Evolutionary conservation across 148 eudicot species (phyloP), one percentile per base, ranked within the genome.

Genomic region (Silene conica): DNA sequence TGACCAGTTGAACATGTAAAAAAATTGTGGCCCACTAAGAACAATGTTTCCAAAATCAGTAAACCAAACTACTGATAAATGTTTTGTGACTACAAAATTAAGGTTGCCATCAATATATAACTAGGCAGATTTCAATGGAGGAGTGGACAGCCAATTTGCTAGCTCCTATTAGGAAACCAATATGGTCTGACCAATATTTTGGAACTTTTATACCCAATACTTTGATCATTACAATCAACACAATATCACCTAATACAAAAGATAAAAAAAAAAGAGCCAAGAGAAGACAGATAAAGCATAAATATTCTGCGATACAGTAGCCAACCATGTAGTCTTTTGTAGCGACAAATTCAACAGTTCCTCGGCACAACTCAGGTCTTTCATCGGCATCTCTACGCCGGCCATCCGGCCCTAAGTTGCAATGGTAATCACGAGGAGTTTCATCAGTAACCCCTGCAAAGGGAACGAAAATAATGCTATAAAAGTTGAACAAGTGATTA

Each of bases 321-420:
- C 77, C 67, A 59, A 93, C 98, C 97, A 89, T 86, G 73, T 85
- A 94, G 55, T 94, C 98, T 82, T 86, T 89, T 6, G 98, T 69
- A 69, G 98, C 98, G 75, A 89, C 87, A 88, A 94, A 94, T 85
- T 94, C 98, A 78, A 94, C 98, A 59, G 98, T 91, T 82, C 98
- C 98, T 85, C 89, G 85, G 75, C 97, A 91, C 71, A 94, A 80
- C 80, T 94, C 98, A 68, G 98, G 95, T 81, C 98, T 91, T 65
- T 94, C 98, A 77, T 94, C 98, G 68, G 97, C 98, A 86, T 94
- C 98, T 86, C 98, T 87, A 57, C 98, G 97, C 72, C 96, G 89
- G 66, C 97, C 98, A 85, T 91, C 97, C 77, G 98, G 97, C 63
- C 90, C 97, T 80, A 91, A 82, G 80, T 94, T 91, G 86, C 97